Evolutionary conservation across 495 filamentous ascomycete species (phyloP).

Genomic region (Talaromyces ruber): DNA sequence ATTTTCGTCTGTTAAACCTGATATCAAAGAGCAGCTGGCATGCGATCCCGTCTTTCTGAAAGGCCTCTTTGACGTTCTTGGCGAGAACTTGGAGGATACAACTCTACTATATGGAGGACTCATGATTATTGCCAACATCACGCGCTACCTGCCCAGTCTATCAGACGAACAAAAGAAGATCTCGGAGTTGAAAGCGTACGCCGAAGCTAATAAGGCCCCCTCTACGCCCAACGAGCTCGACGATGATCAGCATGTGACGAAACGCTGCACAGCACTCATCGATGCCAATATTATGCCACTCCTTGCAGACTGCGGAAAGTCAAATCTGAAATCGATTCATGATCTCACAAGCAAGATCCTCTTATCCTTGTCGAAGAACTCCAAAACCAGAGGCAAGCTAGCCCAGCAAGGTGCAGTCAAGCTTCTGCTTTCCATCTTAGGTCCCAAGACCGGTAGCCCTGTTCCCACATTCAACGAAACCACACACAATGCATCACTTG

Average conservation of each 20-base stretch:
- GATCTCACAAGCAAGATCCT: conserved; percentile 66
- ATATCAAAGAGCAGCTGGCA: conserved; percentile 71
- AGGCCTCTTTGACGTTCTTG: conserved; percentile 55
- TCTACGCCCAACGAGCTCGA: conserved; percentile 57
- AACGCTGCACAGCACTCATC: conserved; percentile 69
- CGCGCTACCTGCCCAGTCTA: conserved; percentile 65
- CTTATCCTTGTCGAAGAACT: conserved; percentile 60
- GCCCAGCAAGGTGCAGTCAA: conserved; percentile 90
- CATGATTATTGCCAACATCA: conserved; percentile 76
- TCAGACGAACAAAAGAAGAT: conserved; percentile 91
- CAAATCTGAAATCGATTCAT: conserved; percentile 55
- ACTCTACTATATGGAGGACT: conserved; percentile 77
- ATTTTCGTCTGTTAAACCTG: conserved; percentile 75
- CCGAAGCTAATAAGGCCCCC: conserved; percentile 55
- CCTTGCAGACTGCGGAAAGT: conserved; percentile 60
- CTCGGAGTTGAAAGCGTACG: conserved; percentile 83
- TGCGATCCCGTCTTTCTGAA: conserved; percentile 57
- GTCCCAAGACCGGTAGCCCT: conserved; percentile 42
- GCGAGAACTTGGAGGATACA: conserved; percentile 50
- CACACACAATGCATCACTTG: conserved; percentile 64
- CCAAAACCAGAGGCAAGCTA: conserved; percentile 64
- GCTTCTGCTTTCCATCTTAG: conserved; percentile 61
- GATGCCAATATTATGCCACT: conserved; percentile 65
- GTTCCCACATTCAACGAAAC: conserved; percentile 30
- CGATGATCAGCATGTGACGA: conserved; percentile 62